A percentile compares a stretch with the other conserved stretches of the same genome.
Evolutionary conservation across 2,329 filamentous ascomycete genomes (phyloP).

Genomic region (Aspergillus proliferans): DNA sequence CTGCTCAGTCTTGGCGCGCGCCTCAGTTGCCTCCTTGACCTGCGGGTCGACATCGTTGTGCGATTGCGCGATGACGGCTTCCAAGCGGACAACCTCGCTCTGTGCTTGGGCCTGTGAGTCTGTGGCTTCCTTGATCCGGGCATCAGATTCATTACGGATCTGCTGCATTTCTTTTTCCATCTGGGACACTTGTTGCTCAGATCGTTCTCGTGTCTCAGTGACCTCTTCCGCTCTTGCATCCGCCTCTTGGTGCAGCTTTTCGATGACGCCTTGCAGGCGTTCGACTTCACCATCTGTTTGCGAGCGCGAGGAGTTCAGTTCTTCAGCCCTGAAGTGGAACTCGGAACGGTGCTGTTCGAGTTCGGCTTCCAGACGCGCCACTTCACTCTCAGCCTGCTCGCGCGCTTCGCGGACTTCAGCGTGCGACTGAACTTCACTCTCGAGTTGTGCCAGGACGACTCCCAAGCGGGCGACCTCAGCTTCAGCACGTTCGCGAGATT

Average conservation of each 20-base stretch:
- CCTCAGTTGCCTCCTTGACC: conserved; percentile 16
- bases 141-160: conserved; percentile 9
- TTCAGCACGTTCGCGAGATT: conserved; percentile 24
- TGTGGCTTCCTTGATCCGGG: conserved; percentile 13
- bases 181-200: conserved; percentile 11
- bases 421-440: conserved; percentile 25
- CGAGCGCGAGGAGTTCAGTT: conserved; percentile 14
- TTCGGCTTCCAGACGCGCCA: conserved; percentile 7
- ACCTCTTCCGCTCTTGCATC: conserved; percentile 8
- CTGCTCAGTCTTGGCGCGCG: conserved; percentile 23
- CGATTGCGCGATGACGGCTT: conserved; percentile 26
- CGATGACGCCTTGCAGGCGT: conserved; percentile 2
- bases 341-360: conserved; percentile 7
- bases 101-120: conserved; percentile 17
- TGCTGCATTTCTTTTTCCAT: conserved; percentile 10
- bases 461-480: conserved; percentile 31
- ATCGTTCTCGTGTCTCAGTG: conserved; percentile 11
- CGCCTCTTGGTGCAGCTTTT: background rate
- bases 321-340: background rate
- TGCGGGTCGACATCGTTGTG: conserved; percentile 18
- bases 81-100: conserved; percentile 21
- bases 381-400: conserved; percentile 14
- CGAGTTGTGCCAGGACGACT: conserved; percentile 48
- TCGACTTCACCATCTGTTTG: conserved; percentile 20
- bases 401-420: conserved; percentile 16